Conservation (phyloP, 2,329 filamentous ascomycete species). For the Botryotinia narcissicola region DNA sequence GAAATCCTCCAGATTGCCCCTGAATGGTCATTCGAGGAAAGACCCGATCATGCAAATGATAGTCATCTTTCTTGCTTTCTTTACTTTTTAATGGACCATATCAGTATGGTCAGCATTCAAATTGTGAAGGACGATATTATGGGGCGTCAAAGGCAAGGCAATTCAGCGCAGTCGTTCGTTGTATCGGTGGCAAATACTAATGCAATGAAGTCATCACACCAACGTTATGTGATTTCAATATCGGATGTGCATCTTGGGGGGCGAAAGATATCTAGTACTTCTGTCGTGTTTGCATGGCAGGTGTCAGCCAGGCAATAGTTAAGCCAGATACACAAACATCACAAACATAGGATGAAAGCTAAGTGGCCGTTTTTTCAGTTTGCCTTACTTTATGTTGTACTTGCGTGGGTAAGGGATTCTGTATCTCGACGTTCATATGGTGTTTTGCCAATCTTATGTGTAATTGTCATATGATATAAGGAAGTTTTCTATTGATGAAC, state of each 20-base stretch:
- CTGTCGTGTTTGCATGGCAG: constrained; percentile 18
- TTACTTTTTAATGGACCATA: background rate
- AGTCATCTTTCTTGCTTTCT: constrained; percentile 8
- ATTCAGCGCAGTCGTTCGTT: background rate
- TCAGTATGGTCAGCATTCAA: constrained; percentile 16
- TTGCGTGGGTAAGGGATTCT: constrained; percentile 14
- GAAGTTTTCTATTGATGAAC: background rate
- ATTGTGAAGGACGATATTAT: constrained; percentile 5
- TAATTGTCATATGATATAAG: constrained; percentile 17
- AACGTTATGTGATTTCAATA: constrained; percentile 18
- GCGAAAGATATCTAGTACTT: constrained; percentile 2
- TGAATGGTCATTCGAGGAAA: constrained; percentile 14
- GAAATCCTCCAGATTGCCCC: constrained; percentile 10
- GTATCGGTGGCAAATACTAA: constrained; percentile 10
- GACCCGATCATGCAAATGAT: constrained; percentile 16
- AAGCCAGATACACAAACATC: constrained; percentile 10
- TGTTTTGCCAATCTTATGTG: constrained; percentile 17
- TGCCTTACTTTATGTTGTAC: constrained; percentile 15
- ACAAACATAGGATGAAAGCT: constrained; percentile 9
- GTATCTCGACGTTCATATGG: background rate
- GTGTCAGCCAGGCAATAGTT: constrained; percentile 10
- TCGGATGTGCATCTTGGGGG: constrained; percentile 16
- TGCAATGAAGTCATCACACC: constrained; percentile 18
- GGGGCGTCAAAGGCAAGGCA: constrained; percentile 8
- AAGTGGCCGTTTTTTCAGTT: constrained; percentile 15